Evolutionary conservation across 345 rosid genomes (phyloP).

Genomic region (Eucalyptus pauciflora): DNA sequence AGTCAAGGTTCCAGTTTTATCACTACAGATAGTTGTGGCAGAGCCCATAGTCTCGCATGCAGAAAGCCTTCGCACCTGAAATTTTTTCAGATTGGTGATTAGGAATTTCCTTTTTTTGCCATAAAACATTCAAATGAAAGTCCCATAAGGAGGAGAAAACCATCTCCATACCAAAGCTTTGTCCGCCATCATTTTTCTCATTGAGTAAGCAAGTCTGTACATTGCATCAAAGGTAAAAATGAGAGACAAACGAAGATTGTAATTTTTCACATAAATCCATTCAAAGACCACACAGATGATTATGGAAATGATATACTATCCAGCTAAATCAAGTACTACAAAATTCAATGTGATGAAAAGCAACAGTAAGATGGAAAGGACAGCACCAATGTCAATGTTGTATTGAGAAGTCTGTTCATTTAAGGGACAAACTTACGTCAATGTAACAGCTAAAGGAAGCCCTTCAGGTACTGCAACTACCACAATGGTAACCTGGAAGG

Average conservation of each 20-base stretch:
- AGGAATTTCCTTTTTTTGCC: neutral
- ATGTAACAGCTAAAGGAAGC: slow-evolving; percentile 95
- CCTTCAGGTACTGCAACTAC: slow-evolving; percentile 99
- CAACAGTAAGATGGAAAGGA: neutral
- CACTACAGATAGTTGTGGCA: slow-evolving; percentile 92
- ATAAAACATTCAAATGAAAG: neutral
- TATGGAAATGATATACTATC: neutral
- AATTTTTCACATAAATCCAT: neutral
- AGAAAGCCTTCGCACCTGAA: slow-evolving; percentile 94
- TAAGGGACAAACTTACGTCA: slow-evolving; percentile 51
- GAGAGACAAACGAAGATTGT: neutral
- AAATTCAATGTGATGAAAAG: neutral
- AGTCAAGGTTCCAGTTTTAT: slow-evolving; percentile 90
- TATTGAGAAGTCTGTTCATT: neutral
- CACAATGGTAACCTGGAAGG: slow-evolving; percentile 87
- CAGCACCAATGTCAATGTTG: neutral
- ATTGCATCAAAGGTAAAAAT: neutral
- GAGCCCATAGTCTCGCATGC: slow-evolving; percentile 99
- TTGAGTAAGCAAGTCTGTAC: slow-evolving; percentile 87
- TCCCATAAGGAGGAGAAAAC: neutral
- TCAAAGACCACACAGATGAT: neutral
- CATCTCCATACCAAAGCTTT: slow-evolving; percentile 74
- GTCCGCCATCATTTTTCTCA: slow-evolving; percentile 99
- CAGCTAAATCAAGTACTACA: neutral
- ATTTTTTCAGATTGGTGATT: neutral